These are phyloP conservation scores for Clarireedia hainanense DNA, from an alignment of 2,329 filamentous ascomycete species.

Conservation along the genomic window DNA sequence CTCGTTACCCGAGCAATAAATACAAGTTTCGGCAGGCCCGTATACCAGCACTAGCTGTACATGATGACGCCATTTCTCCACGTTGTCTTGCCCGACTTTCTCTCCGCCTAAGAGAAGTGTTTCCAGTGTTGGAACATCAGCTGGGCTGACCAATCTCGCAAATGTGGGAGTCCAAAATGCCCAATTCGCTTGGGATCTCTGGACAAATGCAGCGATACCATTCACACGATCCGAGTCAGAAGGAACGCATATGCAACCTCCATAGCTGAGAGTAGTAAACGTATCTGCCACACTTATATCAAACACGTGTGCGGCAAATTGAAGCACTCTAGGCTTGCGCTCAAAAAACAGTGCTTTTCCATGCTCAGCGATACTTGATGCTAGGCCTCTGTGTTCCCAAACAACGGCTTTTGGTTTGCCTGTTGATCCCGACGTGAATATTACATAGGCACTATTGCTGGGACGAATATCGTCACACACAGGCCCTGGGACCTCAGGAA, in stretches of 20 bases:
- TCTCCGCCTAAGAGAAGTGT: conserved; percentile 18
- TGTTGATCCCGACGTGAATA: conserved; percentile 27
- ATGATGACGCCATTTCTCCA: conserved; percentile 29
- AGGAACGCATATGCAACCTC: conserved; percentile 19
- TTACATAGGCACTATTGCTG: conserved; percentile 3
- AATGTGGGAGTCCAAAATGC: conserved; percentile 18
- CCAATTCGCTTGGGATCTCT: conserved; percentile 14
- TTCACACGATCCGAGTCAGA: conserved; percentile 18
- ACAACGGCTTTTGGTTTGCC: conserved; percentile 19
- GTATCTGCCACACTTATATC: conserved; percentile 19
- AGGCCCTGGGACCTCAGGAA: too few species aligned
- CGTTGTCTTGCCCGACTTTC: conserved; percentile 10
- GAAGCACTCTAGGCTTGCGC: conserved; percentile 5
- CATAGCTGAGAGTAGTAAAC: conserved; percentile 15
- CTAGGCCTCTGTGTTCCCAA: conserved; percentile 13
- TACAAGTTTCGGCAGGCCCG: background rate
- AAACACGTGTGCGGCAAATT: conserved; percentile 18
- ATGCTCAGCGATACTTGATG: background rate
- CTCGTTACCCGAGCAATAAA: background rate
- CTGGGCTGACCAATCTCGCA: conserved; percentile 28
- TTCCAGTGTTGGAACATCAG: conserved; percentile 21
- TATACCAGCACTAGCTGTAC: conserved; percentile 1
- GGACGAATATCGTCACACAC: too few species aligned
- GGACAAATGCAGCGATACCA: conserved; percentile 13
- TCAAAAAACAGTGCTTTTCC: background rate